Percentiles rank a stretch among this genome's conserved stretches.
Conservation (phyloP, 345 rosid species). For the Gynandropsis gynandra region DNA sequence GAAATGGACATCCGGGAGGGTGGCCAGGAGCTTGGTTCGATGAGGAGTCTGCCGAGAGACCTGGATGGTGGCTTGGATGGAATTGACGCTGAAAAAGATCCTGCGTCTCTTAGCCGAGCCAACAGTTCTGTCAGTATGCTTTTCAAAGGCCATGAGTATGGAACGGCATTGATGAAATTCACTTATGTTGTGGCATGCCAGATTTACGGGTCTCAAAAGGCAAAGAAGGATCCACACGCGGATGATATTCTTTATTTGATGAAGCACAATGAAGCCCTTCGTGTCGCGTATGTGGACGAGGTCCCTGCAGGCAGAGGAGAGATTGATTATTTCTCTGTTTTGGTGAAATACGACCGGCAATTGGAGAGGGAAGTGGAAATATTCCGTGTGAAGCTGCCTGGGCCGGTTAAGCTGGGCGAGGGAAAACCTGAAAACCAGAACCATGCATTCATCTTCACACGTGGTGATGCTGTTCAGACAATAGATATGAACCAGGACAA, state of each 20-base stretch:
- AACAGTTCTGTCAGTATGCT: constrained; percentile 53
- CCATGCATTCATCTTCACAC: constrained; percentile 87
- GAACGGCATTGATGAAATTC: constrained; percentile 75
- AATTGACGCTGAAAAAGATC: constrained; percentile 34
- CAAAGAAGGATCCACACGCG: constrained; percentile 62
- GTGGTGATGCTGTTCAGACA: constrained; percentile 92
- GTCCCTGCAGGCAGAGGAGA: constrained; percentile 45
- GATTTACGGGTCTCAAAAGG: constrained; percentile 71
- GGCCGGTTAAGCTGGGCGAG: constrained; percentile 82
- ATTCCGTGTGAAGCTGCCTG: constrained; percentile 80
- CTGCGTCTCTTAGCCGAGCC: constrained; percentile 41
- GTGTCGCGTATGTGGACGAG: constrained; percentile 90
- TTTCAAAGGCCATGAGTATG: constrained; percentile 81
- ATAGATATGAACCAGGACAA: constrained; percentile 96
- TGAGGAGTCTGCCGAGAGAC: constrained; percentile 35
- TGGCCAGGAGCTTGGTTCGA: constrained; percentile 66
- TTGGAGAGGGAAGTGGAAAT: constrained; percentile 76
- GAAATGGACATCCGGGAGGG: constrained; percentile 88
- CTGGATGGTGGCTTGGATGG: constrained; percentile 31
- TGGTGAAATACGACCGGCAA: constrained; percentile 72
- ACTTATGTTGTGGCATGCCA: constrained; percentile 82
- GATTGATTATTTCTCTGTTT: constrained; percentile 66
- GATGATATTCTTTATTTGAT: constrained; percentile 65
- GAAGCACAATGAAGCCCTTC: constrained; percentile 74
- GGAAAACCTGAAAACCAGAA: constrained; percentile 98